Base-by-base conservation (phyloP, 352 stramenopile genomes). In the Pythium rishiriense region DNA sequence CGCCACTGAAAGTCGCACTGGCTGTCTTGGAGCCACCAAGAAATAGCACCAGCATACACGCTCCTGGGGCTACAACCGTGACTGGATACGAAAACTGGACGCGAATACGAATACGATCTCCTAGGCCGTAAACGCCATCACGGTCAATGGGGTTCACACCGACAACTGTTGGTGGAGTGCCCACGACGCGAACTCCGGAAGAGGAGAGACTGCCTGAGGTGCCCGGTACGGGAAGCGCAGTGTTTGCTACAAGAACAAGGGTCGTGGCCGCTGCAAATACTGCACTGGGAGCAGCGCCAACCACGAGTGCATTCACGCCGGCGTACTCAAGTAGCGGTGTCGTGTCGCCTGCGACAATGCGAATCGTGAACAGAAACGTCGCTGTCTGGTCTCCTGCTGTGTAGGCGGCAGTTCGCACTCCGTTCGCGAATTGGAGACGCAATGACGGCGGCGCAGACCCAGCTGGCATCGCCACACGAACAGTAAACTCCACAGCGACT, bases 31-130 rank as follows among this genome's bases (percentile, higher is more conserved):
- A 66, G 17, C 74, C 73, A 2, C 78, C 78, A 4, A 86, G 49
- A 6, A 70, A 73, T 10, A 90, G 68, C 29, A 76, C 79, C 3
- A 94, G 48, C 0, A 48, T 29, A 28, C 85, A 88, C 1, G 55
- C 64, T 1, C 69, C 33, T 29, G 33, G 11, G 48, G 48, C 1
- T 10, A 29, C 7, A 2, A 85, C 76, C 14, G 73, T 70, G 4
- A 91, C 78, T 6, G 62, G 75, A 41, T 79, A 87, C 1, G 82
- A 88, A 46, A 90, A 91, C 0, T 56, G 55, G 0, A 91, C 69
- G 19, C 63, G 68, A 25, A 93, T 41, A 0, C 35, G 66, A 42
- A 91, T 28, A 10, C 45, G 49, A 37, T 90, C 79, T 14, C 51
- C 52, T 0, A 80, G 55, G 3, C 72, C 72, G 55, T 90, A 93